Base-by-base conservation (phyloP, 2,329 filamentous ascomycete genomes). In the Neonectria ditissima region DNA sequence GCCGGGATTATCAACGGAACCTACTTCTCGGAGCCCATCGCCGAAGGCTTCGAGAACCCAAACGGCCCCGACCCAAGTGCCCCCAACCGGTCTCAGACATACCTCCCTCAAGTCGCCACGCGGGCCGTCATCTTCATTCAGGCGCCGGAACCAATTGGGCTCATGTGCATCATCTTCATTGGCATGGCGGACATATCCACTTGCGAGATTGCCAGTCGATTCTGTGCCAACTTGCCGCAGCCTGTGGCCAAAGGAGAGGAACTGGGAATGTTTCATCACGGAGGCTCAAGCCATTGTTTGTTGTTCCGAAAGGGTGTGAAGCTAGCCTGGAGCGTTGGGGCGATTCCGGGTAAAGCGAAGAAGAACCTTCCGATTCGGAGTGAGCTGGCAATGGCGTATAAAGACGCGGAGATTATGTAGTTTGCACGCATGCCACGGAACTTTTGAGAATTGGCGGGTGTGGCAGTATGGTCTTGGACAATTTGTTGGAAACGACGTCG, bases 191-290 rank as follows among this genome's bases (percentile, higher is more conserved):
- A 93, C 75, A 89, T 92, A 5, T 88, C 85, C 45, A 89, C 89
- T 0, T 92, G 89, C 71, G 83, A 84, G 59, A 76, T 92, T 16
- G 78, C 80, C 44, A 24, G 60, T 3, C 70, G 59, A 22, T 73
- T 71, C 18, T 28, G 4, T 3, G 14, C 4, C 1, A 28, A 24
- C 16, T 41, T 30, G 30, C 57, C 60, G 10, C 50, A 63, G 14
- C 2, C 5, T 2, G 60, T 72, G 2, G 7, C 14, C 1, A 92
- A 92, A 80, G 91, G 91, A 8, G 86, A 92, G 16, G 79, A 92
- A 77, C 80, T 89, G 30, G 90, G 90, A 32, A 91, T 91, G 89
- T 92, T 92, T 78, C 90, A 92, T 73, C 92, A 89, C 71, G 90
- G 90, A 20, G 90, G 91, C 1, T 88, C 84, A 7, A 87, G 86